Evolutionary conservation across 179 eudicot species (phyloP), one percentile per base, ranked within the genome.

Genomic region (Nepenthes alata): DNA sequence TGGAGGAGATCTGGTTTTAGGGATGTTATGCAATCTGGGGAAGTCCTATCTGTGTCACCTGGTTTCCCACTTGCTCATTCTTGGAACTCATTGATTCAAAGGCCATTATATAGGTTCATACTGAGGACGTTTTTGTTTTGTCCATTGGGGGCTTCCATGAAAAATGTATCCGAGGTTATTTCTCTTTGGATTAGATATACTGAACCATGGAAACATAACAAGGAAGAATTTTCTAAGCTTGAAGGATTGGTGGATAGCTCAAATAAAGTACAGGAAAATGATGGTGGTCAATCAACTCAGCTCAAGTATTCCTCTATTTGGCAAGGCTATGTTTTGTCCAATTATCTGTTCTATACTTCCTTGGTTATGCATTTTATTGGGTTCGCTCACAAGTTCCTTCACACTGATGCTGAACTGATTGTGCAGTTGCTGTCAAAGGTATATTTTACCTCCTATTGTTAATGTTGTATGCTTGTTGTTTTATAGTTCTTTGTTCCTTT

Each of bases 331-430:
- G 89, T 91, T 64, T 58, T 88, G 75, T 78, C 80, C 45, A 91
- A 91, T 67, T 91, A 88, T 74, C 78, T 85, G 54, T 91, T 78
- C 66, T 91, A 85, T 73, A 86, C 84, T 61, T 88, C 96, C 3
- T 77, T 91, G 81, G 95, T 80, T 47, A 81, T 91, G 87, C 98
- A 91, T 69, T 88, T 91, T 48, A 73, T 88, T 73, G 96, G 98
- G 39, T 91, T 88, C 78, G 98, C 98, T 15, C 98, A 91, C 80
- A 91, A 91, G 72, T 88, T 88, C 65, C 91, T 91, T 59, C 98
- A 85, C 51, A 83, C 88, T 6, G 91, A 91, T 72, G 71, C 96
- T 49, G 85, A 84, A 72, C 70, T 55, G 37, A 80, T 91, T 39
- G 82, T 91, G 41, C 86, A 76, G 78, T 82, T 91, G 96, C 81